These are phyloP conservation scores for Podospora pseudopauciseta DNA, from an alignment of 495 filamentous ascomycete genomes.

Conservation along the genomic window DNA sequence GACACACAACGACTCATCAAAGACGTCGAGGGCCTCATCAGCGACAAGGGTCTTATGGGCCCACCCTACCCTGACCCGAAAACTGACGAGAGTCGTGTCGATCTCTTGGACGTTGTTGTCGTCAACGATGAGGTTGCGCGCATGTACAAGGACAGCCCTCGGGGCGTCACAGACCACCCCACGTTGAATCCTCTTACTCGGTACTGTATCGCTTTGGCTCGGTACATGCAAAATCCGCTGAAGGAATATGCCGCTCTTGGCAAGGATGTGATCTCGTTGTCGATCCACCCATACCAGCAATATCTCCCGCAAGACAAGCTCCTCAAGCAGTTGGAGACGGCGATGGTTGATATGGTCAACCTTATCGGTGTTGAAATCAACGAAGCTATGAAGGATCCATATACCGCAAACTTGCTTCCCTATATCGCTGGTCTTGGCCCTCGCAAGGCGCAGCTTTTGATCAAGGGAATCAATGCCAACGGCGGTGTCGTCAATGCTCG, in stretches of 20 bases:
- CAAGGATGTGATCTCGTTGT: conserved; percentile 78
- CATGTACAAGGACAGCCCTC: conserved; percentile 83
- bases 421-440: conserved; percentile 93
- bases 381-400: conserved; percentile 73
- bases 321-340: conserved; percentile 78
- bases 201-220: conserved; percentile 84
- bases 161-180: conserved; percentile 79
- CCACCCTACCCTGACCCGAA: conserved; percentile 65
- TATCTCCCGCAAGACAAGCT: conserved; percentile 83
- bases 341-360: conserved; percentile 98
- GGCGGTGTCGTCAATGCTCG: conserved; percentile 78
- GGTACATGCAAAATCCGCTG: conserved; percentile 89
- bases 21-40: conserved; percentile 69
- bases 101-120: conserved; percentile 78
- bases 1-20: conserved; percentile 82
- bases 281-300: conserved; percentile 85
- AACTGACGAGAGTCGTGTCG: conserved; percentile 60
- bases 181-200: conserved; percentile 67
- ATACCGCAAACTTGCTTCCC: conserved; percentile 81
- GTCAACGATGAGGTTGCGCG: conserved; percentile 95
- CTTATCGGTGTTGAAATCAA: conserved; percentile 92
- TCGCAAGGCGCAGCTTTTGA: conserved; percentile 77
- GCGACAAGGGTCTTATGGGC: conserved; percentile 67
- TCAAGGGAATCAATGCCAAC: conserved; percentile 85
- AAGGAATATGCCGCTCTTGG: conserved; percentile 93